Percentiles rank a stretch among this genome's conserved stretches.
These are phyloP conservation scores for Usnea hakonensis DNA, from an alignment of 495 filamentous ascomycete species.

Conservation along the genomic window DNA sequence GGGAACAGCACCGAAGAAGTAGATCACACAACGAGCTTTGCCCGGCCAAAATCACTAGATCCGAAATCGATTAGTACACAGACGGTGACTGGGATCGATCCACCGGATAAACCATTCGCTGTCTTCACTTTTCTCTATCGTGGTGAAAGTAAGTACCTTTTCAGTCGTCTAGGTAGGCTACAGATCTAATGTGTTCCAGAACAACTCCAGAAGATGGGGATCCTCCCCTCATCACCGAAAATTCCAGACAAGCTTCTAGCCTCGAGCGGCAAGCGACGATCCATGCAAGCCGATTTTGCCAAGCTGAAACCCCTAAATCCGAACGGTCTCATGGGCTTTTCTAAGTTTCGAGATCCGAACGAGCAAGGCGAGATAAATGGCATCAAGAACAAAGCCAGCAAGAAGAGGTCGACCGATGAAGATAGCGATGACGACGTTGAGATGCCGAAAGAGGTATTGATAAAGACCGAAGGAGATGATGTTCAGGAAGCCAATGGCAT, in stretches of 20 bases:
- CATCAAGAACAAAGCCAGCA: slow-evolving; percentile 42
- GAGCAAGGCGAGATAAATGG: slow-evolving; percentile 44
- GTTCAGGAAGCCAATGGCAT: slow-evolving; percentile 54
- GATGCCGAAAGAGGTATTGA: slow-evolving; percentile 56
- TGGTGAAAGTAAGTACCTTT: slow-evolving; percentile 69
- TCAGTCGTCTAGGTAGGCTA: background rate
- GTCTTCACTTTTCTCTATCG: slow-evolving; percentile 97
- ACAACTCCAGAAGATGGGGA: slow-evolving; percentile 91
- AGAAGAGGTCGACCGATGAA: slow-evolving; percentile 31
- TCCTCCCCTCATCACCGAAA: slow-evolving; percentile 58
- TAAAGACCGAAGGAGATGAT: slow-evolving; percentile 65
- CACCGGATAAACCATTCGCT: slow-evolving; percentile 89
- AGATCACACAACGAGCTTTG: slow-evolving; percentile 97
- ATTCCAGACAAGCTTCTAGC: slow-evolving; percentile 46
- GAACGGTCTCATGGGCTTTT: slow-evolving; percentile 78
- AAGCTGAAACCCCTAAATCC: slow-evolving; percentile 78
- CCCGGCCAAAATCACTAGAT: slow-evolving; percentile 93
- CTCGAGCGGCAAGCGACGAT: slow-evolving; percentile 58
- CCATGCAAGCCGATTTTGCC: slow-evolving; percentile 70
- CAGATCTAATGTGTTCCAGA: slow-evolving; percentile 38
- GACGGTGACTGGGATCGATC: slow-evolving; percentile 96
- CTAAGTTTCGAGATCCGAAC: slow-evolving; percentile 71
- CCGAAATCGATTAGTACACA: slow-evolving; percentile 97
- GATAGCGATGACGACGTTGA: slow-evolving; percentile 64
- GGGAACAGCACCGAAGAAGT: slow-evolving; percentile 46